These are phyloP conservation scores for Berberis vulgaris DNA, from an alignment of 164 flowering plant genomes.

Conservation along the genomic window DNA sequence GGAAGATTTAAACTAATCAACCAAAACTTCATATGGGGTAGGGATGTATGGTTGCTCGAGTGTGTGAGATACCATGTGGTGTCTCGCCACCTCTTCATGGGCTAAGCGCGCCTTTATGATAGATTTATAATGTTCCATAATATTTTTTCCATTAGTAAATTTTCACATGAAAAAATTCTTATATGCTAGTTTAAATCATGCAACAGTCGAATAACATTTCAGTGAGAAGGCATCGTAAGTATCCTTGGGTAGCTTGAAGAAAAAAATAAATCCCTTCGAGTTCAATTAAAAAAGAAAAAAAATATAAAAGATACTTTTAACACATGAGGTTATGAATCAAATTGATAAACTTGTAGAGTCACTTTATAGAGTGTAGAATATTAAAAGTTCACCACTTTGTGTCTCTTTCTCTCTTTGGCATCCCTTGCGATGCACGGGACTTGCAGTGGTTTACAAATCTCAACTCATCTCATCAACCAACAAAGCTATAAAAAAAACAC, in stretches of 20 bases:
- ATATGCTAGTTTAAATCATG: too few species aligned
- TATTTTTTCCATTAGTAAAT: too few species aligned
- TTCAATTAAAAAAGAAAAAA: not conserved
- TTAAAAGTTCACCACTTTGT: not conserved
- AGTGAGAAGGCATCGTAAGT: not conserved
- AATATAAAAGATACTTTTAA: not conserved
- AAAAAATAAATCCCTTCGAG: not conserved
- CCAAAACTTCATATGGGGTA: too few species aligned
- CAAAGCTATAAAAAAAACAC: not conserved
- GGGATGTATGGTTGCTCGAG: too few species aligned
- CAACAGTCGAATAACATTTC: not conserved
- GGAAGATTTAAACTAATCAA: too few species aligned
- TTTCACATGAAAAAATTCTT: too few species aligned
- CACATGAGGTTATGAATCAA: not conserved
- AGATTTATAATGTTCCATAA: too few species aligned
- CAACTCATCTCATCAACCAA: not conserved
- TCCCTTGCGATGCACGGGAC: constrained; percentile 27
- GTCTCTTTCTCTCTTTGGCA: constrained; percentile 6
- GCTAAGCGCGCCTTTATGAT: too few species aligned
- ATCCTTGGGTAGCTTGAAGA: not conserved
- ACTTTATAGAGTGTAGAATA: not conserved
- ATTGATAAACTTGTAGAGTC: not conserved
- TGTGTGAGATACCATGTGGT: too few species aligned
- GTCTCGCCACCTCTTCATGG: too few species aligned
- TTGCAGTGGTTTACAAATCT: not conserved